These are phyloP conservation scores for Furcasterigmium furcatum DNA, from an alignment of 2,329 filamentous ascomycete genomes.

Conservation along the genomic window DNA sequence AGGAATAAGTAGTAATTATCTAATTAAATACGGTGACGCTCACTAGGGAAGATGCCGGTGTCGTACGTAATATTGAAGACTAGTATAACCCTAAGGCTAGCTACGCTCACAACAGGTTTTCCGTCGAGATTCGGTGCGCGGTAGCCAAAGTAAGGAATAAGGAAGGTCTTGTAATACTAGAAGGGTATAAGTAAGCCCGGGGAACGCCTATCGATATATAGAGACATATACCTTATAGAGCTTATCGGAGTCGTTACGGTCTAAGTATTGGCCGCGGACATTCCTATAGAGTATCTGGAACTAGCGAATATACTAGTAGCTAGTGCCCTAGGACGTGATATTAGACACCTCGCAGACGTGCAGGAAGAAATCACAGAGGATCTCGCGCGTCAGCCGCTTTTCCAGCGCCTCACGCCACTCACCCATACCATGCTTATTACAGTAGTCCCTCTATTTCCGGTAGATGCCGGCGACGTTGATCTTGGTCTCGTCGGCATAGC, in stretches of 20 bases:
- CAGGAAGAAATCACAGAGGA: conserved; percentile 20
- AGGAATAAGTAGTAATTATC: conserved; percentile 20
- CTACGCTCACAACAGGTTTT: conserved; percentile 18
- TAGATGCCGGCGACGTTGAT: conserved; percentile 18
- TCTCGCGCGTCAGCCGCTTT: conserved; percentile 12
- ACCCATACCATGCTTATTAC: no score
- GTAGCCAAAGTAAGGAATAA: conserved; percentile 18
- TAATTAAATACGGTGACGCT: conserved; percentile 19
- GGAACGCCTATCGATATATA: no score
- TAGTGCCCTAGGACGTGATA: conserved; percentile 17
- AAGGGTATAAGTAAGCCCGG: conserved; percentile 16
- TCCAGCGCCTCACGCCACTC: no score
- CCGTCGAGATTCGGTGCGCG: conserved; percentile 16
- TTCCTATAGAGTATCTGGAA: conserved; percentile 21
- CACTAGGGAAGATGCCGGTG: conserved; percentile 15
- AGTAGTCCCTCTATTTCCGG: conserved; percentile 17
- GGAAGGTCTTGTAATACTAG: no score
- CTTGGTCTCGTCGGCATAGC: conserved; percentile 14
- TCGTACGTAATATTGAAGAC: conserved; percentile 25
- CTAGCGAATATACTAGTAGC: conserved; percentile 19
- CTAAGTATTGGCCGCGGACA: conserved; percentile 14
- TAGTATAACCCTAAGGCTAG: conserved; percentile 17
- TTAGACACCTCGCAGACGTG: conserved; percentile 17
- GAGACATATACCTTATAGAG: conserved; percentile 18
- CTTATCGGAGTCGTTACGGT: conserved; percentile 19